Conservation (phyloP, 148 eudicot genomes). For the Chenopodium formosanum region DNA sequence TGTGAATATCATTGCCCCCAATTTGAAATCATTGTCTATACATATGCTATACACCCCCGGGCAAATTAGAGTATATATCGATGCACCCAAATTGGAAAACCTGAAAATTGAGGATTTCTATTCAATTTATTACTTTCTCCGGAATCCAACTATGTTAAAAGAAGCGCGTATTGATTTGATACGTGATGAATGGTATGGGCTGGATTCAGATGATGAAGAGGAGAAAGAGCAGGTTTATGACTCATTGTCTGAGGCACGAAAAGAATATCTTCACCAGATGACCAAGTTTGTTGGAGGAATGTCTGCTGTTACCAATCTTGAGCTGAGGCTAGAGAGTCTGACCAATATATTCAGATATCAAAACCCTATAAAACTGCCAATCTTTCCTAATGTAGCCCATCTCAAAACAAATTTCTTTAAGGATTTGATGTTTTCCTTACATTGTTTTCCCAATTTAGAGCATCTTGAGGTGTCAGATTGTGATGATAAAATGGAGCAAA, state of each 20-base stretch:
- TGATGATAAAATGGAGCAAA: too few relatives aligned
- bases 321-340: background rate
- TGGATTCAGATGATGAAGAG: background rate
- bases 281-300: background rate
- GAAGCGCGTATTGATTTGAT: background rate
- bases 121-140: background rate
- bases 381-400: background rate
- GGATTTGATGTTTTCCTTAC: background rate
- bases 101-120: background rate
- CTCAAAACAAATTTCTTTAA: background rate
- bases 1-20: background rate
- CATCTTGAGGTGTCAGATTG: background rate
- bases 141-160: background rate
- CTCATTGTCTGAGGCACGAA: too few relatives aligned
- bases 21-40: background rate
- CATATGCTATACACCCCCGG: background rate
- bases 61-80: background rate
- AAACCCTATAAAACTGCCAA: background rate
- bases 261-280: background rate
- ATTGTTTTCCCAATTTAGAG: background rate
- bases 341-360: background rate
- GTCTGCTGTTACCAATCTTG: background rate
- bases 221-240: too few relatives aligned
- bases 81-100: background rate
- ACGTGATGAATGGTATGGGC: background rate